Base-by-base conservation (phyloP, 257 asterid genomes). In the Hygrophila difformis region DNA sequence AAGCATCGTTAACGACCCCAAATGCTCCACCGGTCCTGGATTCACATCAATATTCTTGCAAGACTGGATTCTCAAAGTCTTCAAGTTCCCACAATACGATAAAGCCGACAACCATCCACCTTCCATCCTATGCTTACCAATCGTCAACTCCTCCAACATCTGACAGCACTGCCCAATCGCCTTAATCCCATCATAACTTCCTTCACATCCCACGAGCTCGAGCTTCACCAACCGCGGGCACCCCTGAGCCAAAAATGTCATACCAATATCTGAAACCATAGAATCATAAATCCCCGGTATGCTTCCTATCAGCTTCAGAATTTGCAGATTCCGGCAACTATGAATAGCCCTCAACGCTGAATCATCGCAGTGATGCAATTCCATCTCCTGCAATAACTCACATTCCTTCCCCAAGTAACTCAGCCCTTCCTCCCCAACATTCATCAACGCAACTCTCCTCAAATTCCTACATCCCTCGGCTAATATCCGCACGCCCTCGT, bases 21-120 rank as follows among this genome's bases (percentile, higher is more conserved):
- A 57, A 75, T 82, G 78, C 72, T 82, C 94, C 39, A 75, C 87
- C 8, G 71, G 76, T 28, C 93, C 96, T 0, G 98, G 96, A 74
- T 64, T 60, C 6, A 61, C 50, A 61, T 85, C 98, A 45, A 89
- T 46, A 43, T 49, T 63, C 78, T 61, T 70, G 57, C 93, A 89
- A 3, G 88, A 82, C 46, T 63, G 69, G 58, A 85, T 78, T 56
- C 72, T 89, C 63, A 89, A 66, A 45, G 78, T 77, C 80, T 85
- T 89, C 79, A 89, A 64, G 64, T 85, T 89, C 49, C 54, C 72
- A 53, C 93, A 89, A 61, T 63, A 85, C 0, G 88, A 75, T 58
- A 89, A 60, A 26, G 93, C 94, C 15, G 98, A 71, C 64, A 89
- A 52, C 98, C 98, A 89, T 8, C 98, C 98, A 26, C 74, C 87